These are phyloP conservation scores for Polytrichum commune DNA, from an alignment of 225 moss, liverwort and hornwort species.

Conservation along the genomic window DNA sequence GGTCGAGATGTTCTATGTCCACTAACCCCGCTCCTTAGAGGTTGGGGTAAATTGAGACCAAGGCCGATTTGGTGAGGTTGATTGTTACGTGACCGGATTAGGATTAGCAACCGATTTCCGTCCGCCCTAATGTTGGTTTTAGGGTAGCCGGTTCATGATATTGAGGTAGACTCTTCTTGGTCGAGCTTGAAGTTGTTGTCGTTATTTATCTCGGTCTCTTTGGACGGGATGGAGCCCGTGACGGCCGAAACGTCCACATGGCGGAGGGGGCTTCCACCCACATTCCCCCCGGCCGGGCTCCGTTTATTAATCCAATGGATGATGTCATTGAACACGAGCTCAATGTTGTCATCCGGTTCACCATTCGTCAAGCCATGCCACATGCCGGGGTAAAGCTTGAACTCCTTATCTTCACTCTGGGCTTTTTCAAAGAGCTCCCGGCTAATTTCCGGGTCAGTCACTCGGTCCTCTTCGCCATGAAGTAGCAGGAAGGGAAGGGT, in stretches of 20 bases:
- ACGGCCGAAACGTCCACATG: constrained; percentile 48
- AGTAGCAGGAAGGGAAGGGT: constrained; percentile 64
- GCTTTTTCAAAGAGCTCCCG: constrained; percentile 48
- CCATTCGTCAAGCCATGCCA: constrained; percentile 80
- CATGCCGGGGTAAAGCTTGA: constrained; percentile 74
- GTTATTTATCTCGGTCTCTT: neutral
- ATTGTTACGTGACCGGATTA: too few relatives aligned
- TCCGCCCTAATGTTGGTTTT: too few relatives aligned
- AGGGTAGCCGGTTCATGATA: neutral
- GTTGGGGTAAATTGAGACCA: too few relatives aligned
- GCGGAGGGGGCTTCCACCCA: constrained; percentile 29
- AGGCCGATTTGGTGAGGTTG: too few relatives aligned
- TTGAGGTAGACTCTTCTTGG: neutral
- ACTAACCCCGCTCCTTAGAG: too few relatives aligned
- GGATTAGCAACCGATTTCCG: too few relatives aligned
- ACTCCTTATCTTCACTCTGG: constrained; percentile 67
- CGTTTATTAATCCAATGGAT: constrained; percentile 67
- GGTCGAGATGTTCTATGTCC: too few relatives aligned
- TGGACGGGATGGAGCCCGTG: constrained; percentile 8
- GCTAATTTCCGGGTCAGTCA: constrained; percentile 69
- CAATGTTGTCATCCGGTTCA: constrained; percentile 65
- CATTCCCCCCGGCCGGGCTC: constrained; percentile 13
- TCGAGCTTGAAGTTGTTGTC: constrained; percentile 9
- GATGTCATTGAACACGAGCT: constrained; percentile 70
- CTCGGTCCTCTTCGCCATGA: constrained; percentile 62